phyloP scores from a whole-genome alignment of 2,329 filamentous ascomycete species.

The Raffaelea deltoideospora region DNA sequence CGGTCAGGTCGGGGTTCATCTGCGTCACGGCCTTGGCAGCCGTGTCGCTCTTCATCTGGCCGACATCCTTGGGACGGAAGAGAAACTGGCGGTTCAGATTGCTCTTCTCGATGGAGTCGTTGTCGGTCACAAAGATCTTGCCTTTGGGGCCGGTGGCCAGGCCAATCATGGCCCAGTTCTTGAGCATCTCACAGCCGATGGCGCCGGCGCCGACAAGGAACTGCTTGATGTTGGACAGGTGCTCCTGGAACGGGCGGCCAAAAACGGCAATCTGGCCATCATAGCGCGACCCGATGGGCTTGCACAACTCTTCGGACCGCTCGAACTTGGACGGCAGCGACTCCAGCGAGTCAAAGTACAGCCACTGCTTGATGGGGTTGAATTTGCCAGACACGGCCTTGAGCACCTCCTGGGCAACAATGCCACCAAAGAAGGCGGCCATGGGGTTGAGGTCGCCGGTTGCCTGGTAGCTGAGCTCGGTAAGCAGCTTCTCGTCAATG shows the following conservation, averaged over 20 bases:
- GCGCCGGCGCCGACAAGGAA: conserved; percentile 94
- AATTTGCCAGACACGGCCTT: conserved; percentile 98
- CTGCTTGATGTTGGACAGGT: conserved; percentile 76
- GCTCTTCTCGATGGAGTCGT: conserved; percentile 98
- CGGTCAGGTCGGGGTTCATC: conserved; percentile 88
- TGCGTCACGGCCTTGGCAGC: conserved; percentile 76
- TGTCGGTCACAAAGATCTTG: conserved; percentile 86
- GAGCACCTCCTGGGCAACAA: conserved; percentile 85
- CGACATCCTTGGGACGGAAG: conserved; percentile 86
- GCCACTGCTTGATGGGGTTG: conserved; percentile 83
- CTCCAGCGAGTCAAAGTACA: conserved; percentile 97
- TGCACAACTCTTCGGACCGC: conserved; percentile 77
- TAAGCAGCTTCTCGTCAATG: conserved; percentile 81
- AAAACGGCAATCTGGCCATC: conserved; percentile 97
- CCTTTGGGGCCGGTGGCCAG: conserved; percentile 77
- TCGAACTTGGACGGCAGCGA: conserved; percentile 63
- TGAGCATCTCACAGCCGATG: conserved; percentile 97
- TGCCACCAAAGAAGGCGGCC: conserved; percentile 87
- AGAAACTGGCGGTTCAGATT: conserved; percentile 96
- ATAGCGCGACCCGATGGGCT: conserved; percentile 72
- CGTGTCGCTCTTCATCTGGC: conserved; percentile 90
- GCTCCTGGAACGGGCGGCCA: conserved; percentile 84
- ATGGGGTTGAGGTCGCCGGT: conserved; percentile 81
- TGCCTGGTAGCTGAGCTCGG: conserved; percentile 89
- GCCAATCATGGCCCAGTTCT: conserved; percentile 99